These are phyloP conservation scores for Colletotrichum caudatum DNA, from an alignment of 2,329 filamentous ascomycete genomes.

Conservation along the genomic window DNA sequence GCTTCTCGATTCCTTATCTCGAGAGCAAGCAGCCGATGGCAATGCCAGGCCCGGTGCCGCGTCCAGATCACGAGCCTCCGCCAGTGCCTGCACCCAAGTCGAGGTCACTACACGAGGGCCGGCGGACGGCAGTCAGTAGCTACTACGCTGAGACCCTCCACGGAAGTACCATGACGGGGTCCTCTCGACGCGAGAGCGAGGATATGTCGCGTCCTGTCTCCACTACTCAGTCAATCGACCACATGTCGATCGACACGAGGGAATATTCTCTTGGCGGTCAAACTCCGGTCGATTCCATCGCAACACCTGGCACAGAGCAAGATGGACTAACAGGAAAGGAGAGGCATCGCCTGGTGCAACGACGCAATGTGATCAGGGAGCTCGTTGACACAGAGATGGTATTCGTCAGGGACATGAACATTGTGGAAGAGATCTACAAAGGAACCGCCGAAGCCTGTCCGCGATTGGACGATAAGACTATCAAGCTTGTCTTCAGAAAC, in stretches of 20 bases:
- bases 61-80: conserved; percentile 65
- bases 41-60: conserved; percentile 47
- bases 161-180: conserved; percentile 57
- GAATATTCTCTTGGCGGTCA: conserved; percentile 55
- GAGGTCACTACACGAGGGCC: conserved; percentile 43
- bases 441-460: conserved; percentile 87
- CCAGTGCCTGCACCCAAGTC: conserved; percentile 56
- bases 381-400: conserved; percentile 91
- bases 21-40: conserved; percentile 46
- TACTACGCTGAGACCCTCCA: conserved; percentile 58
- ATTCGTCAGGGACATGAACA: conserved; percentile 95
- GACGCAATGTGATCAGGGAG: conserved; percentile 89
- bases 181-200: conserved; percentile 59
- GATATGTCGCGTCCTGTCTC: conserved; percentile 58
- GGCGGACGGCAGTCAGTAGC: conserved; percentile 51
- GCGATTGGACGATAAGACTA: conserved; percentile 83
- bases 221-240: conserved; percentile 61
- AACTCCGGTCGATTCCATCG: conserved; percentile 53
- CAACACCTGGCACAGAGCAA: conserved; percentile 53
- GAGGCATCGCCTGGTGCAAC: conserved; percentile 80
- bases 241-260: conserved; percentile 57
- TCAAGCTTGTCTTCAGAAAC: conserved; percentile 92
- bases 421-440: conserved; percentile 97
- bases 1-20: conserved; percentile 63
- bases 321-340: conserved; percentile 64